Percentiles rank a stretch among this genome's conserved stretches.
These are phyloP conservation scores for Naganishia kalamii DNA, from an alignment of 768 basidiomycete genomes.

Conservation along the genomic window DNA sequence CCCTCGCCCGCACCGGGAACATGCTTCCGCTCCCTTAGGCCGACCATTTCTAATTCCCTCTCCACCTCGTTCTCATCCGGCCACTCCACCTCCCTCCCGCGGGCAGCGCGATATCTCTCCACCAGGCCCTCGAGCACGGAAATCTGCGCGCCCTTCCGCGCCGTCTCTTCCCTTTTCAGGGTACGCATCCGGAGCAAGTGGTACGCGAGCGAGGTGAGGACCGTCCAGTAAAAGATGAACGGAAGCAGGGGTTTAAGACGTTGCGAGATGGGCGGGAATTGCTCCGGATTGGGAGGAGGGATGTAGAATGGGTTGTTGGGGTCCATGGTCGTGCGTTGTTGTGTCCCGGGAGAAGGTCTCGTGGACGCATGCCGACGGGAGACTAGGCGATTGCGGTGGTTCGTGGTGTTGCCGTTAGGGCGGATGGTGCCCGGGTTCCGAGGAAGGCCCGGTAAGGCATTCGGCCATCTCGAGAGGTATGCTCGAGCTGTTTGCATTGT, in stretches of 20 bases:
- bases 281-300: slow-evolving; percentile 15
- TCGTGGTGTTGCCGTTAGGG: background rate
- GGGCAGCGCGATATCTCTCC: slow-evolving; percentile 8
- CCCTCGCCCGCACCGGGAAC: slow-evolving; percentile 21
- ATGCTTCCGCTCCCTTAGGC: slow-evolving; percentile 39
- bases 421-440: background rate
- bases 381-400: background rate
- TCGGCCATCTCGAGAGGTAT: background rate
- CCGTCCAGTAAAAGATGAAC: slow-evolving; percentile 43
- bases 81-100: slow-evolving; percentile 29
- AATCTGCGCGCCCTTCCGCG: slow-evolving; percentile 36
- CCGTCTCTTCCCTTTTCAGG: slow-evolving; percentile 28
- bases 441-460: background rate
- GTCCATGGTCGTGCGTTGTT: background rate
- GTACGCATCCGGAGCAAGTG: slow-evolving; percentile 35
- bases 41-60: slow-evolving; percentile 46
- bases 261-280: slow-evolving; percentile 37
- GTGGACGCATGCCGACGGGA: slow-evolving; percentile 2
- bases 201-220: slow-evolving; percentile 40
- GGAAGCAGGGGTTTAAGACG: slow-evolving; percentile 40
- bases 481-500: background rate
- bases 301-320: slow-evolving; percentile 21
- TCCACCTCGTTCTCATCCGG: slow-evolving; percentile 34
- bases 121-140: slow-evolving; percentile 40
- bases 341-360: background rate